Conservation (phyloP, 2,329 filamentous ascomycete genomes). For the Aspergillus tubingensis region DNA sequence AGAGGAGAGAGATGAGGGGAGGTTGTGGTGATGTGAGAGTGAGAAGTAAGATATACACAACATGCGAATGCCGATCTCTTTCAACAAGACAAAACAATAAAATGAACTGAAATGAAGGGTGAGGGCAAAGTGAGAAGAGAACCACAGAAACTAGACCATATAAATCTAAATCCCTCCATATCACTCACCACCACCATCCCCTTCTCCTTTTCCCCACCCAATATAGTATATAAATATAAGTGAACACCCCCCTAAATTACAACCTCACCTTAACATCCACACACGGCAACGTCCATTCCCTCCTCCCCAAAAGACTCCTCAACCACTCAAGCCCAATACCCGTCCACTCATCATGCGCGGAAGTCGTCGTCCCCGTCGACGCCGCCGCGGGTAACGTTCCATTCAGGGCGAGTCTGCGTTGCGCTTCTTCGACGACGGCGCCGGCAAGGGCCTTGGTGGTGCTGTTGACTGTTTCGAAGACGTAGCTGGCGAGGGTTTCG, state of each 20-base stretch:
- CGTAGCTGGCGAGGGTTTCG: constrained; percentile 38
- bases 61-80: too few species aligned
- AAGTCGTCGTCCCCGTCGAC: not conserved
- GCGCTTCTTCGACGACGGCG: constrained; percentile 65
- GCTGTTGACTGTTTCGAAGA: constrained; percentile 60
- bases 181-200: too few species aligned
- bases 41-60: too few species aligned
- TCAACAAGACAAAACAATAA: too few species aligned
- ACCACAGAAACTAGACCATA: too few species aligned
- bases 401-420: constrained; percentile 37
- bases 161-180: too few species aligned
- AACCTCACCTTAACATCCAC: constrained; percentile 83
- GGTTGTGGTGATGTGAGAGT: too few species aligned
- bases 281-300: constrained; percentile 89
- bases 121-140: too few species aligned
- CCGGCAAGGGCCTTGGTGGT: constrained; percentile 69
- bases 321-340: constrained; percentile 84
- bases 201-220: too few species aligned
- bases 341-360: constrained; percentile 64
- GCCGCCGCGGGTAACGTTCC: constrained; percentile 13
- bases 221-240: too few species aligned
- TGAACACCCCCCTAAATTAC: constrained; percentile 40
- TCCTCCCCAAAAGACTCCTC: constrained; percentile 73
- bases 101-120: too few species aligned
- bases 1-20: too few species aligned